Evolutionary conservation across 192 early-diverging fungal genomes (phyloP).

Genomic region (Chytriomyces hyalinus): DNA sequence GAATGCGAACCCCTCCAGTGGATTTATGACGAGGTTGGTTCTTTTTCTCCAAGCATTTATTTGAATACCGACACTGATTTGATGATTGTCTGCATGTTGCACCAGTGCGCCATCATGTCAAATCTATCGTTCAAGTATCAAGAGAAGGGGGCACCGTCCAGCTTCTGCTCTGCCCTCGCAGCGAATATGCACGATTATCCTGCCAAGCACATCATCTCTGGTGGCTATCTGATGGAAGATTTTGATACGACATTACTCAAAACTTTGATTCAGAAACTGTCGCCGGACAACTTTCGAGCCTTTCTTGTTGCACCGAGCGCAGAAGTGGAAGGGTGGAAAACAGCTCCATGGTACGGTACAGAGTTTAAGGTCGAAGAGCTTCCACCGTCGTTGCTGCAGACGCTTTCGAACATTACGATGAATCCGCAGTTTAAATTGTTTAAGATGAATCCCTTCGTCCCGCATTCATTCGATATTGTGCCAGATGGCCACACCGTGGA

Average conservation of each 20-base stretch:
- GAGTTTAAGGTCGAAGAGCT: conserved; percentile 76
- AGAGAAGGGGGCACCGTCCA: conserved; percentile 64
- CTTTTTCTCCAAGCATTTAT: neutral
- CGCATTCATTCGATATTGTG: conserved; percentile 71
- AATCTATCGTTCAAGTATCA: conserved; percentile 52
- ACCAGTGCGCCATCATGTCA: conserved; percentile 43
- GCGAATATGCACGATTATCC: conserved; percentile 80
- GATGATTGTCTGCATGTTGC: neutral
- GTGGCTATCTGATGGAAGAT: conserved; percentile 68
- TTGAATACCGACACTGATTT: neutral
- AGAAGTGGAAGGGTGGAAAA: conserved; percentile 42
- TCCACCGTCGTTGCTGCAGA: conserved; percentile 44
- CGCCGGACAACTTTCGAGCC: conserved; percentile 59
- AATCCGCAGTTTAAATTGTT: conserved; percentile 70
- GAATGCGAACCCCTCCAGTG: conserved; percentile 68
- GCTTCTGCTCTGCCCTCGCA: conserved; percentile 69
- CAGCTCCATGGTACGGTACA: conserved; percentile 82
- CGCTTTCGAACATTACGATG: conserved; percentile 17
- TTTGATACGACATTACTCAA: conserved; percentile 71
- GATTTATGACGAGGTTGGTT: conserved; percentile 79
- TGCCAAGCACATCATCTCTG: conserved; percentile 68
- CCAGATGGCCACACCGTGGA: neutral
- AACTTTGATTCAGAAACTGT: conserved; percentile 64
- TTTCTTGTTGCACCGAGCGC: conserved; percentile 42
- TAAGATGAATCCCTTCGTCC: conserved; percentile 79